phyloP scores from a whole-genome alignment of 371 early-diverging fungal genomes.

The Dichotomocladium elegans region DNA sequence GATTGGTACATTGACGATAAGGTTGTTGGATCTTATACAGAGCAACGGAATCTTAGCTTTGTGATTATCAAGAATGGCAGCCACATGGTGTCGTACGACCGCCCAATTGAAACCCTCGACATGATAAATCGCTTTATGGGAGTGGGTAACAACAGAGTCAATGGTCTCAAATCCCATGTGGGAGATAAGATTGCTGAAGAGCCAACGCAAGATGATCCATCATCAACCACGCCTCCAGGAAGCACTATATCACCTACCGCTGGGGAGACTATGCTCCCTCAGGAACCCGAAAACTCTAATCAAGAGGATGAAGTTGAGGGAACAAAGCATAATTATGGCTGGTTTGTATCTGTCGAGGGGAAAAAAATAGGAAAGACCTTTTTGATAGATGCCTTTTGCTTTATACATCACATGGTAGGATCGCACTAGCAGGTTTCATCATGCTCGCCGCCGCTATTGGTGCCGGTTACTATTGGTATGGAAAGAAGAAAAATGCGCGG shows the following conservation, averaged over 20 bases:
- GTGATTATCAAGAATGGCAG: conserved; percentile 65
- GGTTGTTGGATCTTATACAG: conserved; percentile 51
- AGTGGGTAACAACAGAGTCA: conserved; percentile 34
- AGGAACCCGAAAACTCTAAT: neutral
- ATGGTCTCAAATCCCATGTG: conserved; percentile 27
- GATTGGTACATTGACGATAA: conserved; percentile 59
- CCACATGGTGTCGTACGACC: conserved; percentile 84
- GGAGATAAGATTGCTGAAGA: conserved; percentile 12
- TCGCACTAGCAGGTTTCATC: too few species aligned
- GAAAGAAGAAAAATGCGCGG: too few species aligned
- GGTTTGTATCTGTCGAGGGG: too few species aligned
- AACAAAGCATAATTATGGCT: too few species aligned
- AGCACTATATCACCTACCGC: too few species aligned
- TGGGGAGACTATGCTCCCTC: neutral
- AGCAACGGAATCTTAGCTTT: conserved; percentile 67
- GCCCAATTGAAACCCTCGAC: conserved; percentile 59
- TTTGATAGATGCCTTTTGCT: too few species aligned
- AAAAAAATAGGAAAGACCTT: too few species aligned
- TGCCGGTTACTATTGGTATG: too few species aligned
- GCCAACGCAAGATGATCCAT: conserved; percentile 3
- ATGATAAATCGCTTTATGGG: conserved; percentile 77
- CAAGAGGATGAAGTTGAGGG: conserved; percentile 4
- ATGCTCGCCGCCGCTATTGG: too few species aligned
- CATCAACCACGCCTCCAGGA: too few species aligned
- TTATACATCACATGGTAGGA: too few species aligned